Evolutionary conservation across 495 filamentous ascomycete species (phyloP).

Genomic region (Aspergillus sparsus): DNA sequence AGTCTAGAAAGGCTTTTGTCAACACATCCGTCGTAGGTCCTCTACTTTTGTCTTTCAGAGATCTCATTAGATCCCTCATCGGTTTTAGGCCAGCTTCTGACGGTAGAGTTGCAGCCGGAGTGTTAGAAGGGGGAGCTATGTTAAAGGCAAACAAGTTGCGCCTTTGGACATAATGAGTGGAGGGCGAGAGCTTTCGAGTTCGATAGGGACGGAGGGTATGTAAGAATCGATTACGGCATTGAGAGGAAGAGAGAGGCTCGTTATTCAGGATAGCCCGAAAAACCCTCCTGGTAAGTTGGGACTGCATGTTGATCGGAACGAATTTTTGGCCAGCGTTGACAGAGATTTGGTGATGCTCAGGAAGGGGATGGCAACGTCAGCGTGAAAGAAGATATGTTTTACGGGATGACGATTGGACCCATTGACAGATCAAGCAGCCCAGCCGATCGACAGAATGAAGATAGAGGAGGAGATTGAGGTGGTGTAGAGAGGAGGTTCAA

Average conservation of each 20-base stretch:
- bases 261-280: slow-evolving; percentile 69
- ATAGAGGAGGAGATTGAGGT: no score
- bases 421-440: background rate
- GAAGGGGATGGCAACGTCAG: background rate
- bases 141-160: slow-evolving; percentile 43
- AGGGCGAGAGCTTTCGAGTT: slow-evolving; percentile 26
- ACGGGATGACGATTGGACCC: background rate
- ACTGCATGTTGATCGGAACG: slow-evolving; percentile 65
- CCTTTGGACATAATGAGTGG: slow-evolving; percentile 29
- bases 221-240: slow-evolving; percentile 40
- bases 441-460: no score
- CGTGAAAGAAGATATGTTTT: no score
- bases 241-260: slow-evolving; percentile 55
- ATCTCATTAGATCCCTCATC: slow-evolving; percentile 45
- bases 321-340: background rate
- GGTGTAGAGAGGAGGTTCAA: background rate
- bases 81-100: slow-evolving; percentile 46
- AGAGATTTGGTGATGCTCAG: background rate
- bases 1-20: slow-evolving; percentile 60
- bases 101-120: slow-evolving; percentile 30
- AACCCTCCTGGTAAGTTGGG: slow-evolving; percentile 74
- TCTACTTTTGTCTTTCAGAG: slow-evolving; percentile 43
- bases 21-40: slow-evolving; percentile 61
- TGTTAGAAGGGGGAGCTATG: slow-evolving; percentile 19
- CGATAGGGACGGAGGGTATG: slow-evolving; percentile 35